Evolutionary conservation across 768 basidiomycete genomes (phyloP).

Genomic region (Guyanaporus albipodus): DNA sequence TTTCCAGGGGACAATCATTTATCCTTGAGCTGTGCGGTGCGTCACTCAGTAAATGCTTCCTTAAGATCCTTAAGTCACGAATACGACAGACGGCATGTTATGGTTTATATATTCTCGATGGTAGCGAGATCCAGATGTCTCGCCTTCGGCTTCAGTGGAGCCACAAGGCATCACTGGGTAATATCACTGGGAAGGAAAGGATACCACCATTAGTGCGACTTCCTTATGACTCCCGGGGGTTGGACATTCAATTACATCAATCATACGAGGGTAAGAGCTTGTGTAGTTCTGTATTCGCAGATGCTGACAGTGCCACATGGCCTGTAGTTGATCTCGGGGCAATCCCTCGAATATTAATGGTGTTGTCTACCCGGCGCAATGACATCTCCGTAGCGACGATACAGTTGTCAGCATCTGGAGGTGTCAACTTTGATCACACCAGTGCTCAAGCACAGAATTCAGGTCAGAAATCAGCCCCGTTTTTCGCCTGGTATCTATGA

Average conservation of each 20-base stretch:
- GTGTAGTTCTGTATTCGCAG: constrained; percentile 13
- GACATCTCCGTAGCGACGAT: constrained; percentile 50
- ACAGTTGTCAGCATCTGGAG: constrained; percentile 51
- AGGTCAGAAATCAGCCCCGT: constrained; percentile 23
- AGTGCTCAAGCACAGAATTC: constrained; percentile 39
- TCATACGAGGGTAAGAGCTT: constrained; percentile 37
- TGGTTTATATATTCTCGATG: constrained; percentile 67
- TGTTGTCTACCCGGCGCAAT: constrained; percentile 68
- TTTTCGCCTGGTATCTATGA: constrained; percentile 10
- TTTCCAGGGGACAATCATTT: constrained; percentile 55
- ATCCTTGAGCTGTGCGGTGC: constrained; percentile 68
- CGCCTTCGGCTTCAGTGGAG: constrained; percentile 65
- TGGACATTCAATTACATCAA: constrained; percentile 61
- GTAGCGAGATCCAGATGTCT: constrained; percentile 62
- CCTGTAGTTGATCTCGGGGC: constrained; percentile 62
- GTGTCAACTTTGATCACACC: constrained; percentile 43
- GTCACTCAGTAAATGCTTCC: constrained; percentile 22
- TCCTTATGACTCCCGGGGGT: constrained; percentile 54
- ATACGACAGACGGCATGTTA: constrained; percentile 51
- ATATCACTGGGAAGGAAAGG: constrained; percentile 24
- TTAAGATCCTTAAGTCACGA: not conserved
- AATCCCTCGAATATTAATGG: constrained; percentile 49
- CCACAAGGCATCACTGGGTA: constrained; percentile 34
- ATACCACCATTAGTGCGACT: constrained; percentile 51
- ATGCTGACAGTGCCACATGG: constrained; percentile 6